These are phyloP conservation scores for Platismatia glauca DNA, from an alignment of 495 filamentous ascomycete species.

Conservation along the genomic window DNA sequence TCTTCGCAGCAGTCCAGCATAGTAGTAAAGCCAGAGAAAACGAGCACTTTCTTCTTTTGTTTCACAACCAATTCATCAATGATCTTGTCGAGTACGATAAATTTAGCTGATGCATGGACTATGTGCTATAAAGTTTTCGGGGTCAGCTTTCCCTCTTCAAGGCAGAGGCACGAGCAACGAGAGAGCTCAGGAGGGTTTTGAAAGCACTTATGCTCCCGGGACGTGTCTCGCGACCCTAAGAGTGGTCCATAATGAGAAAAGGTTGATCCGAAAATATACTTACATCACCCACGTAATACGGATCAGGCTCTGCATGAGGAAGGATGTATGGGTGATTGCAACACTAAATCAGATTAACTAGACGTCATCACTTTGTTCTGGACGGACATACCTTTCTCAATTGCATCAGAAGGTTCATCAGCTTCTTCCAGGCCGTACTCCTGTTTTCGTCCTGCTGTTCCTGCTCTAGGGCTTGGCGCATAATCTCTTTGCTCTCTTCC, in stretches of 20 bases:
- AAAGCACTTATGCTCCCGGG: too few species aligned
- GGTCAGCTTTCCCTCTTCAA: too few species aligned
- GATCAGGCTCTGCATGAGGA: constrained; percentile 42
- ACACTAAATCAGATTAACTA: constrained; percentile 23
- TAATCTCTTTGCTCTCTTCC: constrained; percentile 39
- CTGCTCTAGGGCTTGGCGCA: constrained; percentile 37
- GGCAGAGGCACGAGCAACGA: too few species aligned
- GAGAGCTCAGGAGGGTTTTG: too few species aligned
- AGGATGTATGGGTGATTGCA: constrained; percentile 57
- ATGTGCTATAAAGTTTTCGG: constrained; percentile 30
- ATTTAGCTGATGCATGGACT: constrained; percentile 52
- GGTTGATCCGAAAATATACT: too few species aligned
- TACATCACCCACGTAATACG: constrained; percentile 38
- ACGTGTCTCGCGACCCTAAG: too few species aligned
- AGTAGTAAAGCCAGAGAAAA: constrained; percentile 54
- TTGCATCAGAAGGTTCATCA: constrained; percentile 59
- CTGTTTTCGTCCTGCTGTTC: constrained; percentile 30
- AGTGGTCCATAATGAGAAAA: too few species aligned
- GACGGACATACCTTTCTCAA: constrained; percentile 38
- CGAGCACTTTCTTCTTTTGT: constrained; percentile 50
- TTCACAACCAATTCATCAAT: constrained; percentile 48
- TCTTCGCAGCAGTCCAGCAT: constrained; percentile 55
- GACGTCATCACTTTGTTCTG: not conserved
- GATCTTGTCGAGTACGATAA: constrained; percentile 55
- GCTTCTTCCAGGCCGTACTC: constrained; percentile 41